Conservation (phyloP, 371 early-diverging fungal species). For the Mucor irregularis region DNA sequence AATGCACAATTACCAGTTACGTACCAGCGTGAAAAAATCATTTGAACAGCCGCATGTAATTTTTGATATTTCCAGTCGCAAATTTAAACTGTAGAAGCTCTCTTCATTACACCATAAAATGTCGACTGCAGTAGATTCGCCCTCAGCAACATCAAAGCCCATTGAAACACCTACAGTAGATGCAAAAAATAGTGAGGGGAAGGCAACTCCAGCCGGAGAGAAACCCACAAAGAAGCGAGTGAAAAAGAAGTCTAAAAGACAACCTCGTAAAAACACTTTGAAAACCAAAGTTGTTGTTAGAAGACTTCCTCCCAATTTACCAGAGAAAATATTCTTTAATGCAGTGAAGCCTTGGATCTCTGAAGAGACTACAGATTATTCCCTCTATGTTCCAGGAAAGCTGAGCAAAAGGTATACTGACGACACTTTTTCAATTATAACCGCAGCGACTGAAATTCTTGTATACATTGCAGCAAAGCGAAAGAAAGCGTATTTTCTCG, state of each 20-base stretch:
- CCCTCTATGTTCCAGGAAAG: conserved; percentile 70
- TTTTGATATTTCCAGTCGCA: neutral
- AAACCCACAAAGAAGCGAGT: conserved; percentile 24
- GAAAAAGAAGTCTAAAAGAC: conserved; percentile 37
- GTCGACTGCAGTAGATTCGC: neutral
- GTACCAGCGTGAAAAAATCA: no score
- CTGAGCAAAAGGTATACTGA: conserved; percentile 8
- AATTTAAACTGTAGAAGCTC: neutral
- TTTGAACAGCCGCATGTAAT: neutral
- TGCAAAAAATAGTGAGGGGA: no score
- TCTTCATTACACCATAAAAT: neutral
- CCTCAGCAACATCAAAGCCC: neutral
- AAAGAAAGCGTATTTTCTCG: conserved; percentile 74
- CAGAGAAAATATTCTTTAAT: conserved; percentile 68
- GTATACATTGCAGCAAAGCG: conserved; percentile 68
- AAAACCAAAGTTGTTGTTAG: conserved; percentile 80
- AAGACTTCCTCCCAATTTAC: conserved; percentile 77
- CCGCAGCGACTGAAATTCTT: no score
- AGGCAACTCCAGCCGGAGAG: conserved; percentile 11
- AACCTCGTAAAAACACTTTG: conserved; percentile 27
- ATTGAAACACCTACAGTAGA: neutral
- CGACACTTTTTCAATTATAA: no score
- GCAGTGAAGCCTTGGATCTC: conserved; percentile 60
- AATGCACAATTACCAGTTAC: no score
- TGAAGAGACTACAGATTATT: conserved; percentile 56